Conservation (phyloP, 2,329 filamentous ascomycete genomes). For the Ceratocystis lukuohia region DNA sequence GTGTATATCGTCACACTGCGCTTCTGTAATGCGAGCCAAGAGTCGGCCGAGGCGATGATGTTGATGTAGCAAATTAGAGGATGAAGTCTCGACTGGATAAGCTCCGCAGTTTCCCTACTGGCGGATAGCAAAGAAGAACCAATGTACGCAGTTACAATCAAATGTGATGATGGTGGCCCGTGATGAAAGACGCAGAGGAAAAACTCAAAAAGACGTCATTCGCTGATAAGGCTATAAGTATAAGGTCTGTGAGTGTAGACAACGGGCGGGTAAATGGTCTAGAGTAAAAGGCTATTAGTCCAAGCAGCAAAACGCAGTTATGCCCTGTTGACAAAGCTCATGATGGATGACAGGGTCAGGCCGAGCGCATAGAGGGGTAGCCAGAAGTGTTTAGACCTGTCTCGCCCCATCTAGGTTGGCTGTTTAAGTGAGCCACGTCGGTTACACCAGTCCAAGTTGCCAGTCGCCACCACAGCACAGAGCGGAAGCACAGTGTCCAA, state of each 20-base stretch:
- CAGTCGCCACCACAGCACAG: neutral
- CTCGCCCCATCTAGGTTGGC: neutral
- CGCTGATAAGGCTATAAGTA: neutral
- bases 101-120: neutral
- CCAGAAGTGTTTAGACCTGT: neutral
- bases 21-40: neutral
- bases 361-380: neutral
- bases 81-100: neutral
- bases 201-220: neutral
- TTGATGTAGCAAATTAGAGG: neutral
- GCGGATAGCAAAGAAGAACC: neutral
- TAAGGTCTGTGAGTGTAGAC: neutral
- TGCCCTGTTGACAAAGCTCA: neutral
- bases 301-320: neutral
- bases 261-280: neutral
- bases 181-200: neutral
- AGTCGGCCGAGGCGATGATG: neutral
- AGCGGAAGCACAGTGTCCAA: neutral
- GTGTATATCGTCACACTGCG: neutral
- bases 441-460: constrained; percentile 3
- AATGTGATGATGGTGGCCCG: neutral
- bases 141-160: neutral
- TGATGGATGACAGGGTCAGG: neutral
- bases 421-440: neutral
- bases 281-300: neutral